phyloP scores from a whole-genome alignment of 23 red algal species.

The Gracilaria gracilis region DNA sequence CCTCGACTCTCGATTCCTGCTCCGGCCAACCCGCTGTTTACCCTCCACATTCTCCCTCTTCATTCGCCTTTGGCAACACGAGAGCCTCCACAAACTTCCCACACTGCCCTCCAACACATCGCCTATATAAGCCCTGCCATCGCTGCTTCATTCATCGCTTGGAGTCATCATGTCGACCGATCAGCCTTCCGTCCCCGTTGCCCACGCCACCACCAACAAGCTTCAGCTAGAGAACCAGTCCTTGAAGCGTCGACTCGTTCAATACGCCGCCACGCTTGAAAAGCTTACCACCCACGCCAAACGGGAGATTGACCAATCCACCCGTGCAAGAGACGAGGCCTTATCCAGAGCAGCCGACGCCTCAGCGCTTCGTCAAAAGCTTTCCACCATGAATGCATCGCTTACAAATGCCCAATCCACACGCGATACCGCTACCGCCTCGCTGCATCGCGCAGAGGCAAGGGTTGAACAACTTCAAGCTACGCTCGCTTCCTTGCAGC shows the following conservation, averaged over 20 bases:
- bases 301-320: slow-evolving; percentile 53
- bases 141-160: not conserved
- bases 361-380: slow-evolving; percentile 41
- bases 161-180: slow-evolving; percentile 27
- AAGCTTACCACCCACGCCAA: slow-evolving; percentile 63
- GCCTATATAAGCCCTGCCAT: not conserved
- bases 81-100: not conserved
- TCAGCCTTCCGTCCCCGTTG: slow-evolving; percentile 12
- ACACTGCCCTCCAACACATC: not conserved
- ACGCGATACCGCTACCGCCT: not conserved
- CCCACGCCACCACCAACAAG: not conserved
- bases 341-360: slow-evolving; percentile 58
- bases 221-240: slow-evolving; percentile 68
- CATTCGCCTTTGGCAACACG: not conserved
- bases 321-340: slow-evolving; percentile 66
- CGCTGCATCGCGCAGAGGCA: slow-evolving; percentile 9
- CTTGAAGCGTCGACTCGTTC: slow-evolving; percentile 65
- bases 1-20: not conserved
- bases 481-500: slow-evolving; percentile 25
- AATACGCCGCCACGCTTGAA: slow-evolving; percentile 69
- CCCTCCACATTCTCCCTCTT: not conserved
- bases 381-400: slow-evolving; percentile 18
- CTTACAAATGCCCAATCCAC: slow-evolving; percentile 9
- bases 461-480: slow-evolving; percentile 22
- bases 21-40: not conserved